Conservation (phyloP, 495 filamentous ascomycete genomes). For the Podospora pseudocomata region DNA sequence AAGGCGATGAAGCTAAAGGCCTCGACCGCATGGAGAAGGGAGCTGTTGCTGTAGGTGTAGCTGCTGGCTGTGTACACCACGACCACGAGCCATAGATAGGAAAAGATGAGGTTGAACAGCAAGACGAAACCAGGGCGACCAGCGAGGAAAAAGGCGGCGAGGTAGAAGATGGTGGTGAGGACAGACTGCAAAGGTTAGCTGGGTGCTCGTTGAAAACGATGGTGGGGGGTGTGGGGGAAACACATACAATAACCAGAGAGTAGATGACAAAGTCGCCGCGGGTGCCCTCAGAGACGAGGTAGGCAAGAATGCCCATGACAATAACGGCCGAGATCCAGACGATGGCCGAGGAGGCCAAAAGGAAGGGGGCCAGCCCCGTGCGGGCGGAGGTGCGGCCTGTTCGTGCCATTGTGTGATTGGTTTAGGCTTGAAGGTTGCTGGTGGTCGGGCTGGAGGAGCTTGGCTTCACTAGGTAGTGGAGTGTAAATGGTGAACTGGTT, state of each 20-base stretch:
- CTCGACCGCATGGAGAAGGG: constrained; percentile 50
- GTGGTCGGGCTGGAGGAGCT: not conserved
- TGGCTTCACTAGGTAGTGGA: not conserved
- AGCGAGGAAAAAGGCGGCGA: constrained; percentile 53
- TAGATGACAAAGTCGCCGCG: constrained; percentile 50
- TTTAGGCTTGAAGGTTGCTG: not conserved
- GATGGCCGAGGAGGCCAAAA: constrained; percentile 59
- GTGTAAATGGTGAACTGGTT: not conserved
- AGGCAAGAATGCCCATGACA: constrained; percentile 57
- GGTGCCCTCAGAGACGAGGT: constrained; percentile 44
- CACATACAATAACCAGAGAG: constrained; percentile 54
- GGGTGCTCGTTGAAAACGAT: not conserved
- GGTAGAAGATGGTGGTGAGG: constrained; percentile 56
- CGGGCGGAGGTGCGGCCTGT: constrained; percentile 3
- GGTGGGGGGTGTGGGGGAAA: too few species aligned
- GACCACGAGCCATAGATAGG: constrained; percentile 61
- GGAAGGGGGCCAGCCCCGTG: constrained; percentile 5
- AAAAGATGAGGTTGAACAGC: constrained; percentile 58
- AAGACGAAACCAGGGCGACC: constrained; percentile 48
- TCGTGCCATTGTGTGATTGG: not conserved
- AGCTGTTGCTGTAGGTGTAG: constrained; percentile 45
- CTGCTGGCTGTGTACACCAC: constrained; percentile 58
- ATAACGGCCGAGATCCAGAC: constrained; percentile 81
- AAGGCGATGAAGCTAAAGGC: constrained; percentile 61
- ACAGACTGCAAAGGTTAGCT: constrained; percentile 40